Evolutionary conservation across 257 asterid species (phyloP).

Genomic region (Nemophila menziesii): DNA sequence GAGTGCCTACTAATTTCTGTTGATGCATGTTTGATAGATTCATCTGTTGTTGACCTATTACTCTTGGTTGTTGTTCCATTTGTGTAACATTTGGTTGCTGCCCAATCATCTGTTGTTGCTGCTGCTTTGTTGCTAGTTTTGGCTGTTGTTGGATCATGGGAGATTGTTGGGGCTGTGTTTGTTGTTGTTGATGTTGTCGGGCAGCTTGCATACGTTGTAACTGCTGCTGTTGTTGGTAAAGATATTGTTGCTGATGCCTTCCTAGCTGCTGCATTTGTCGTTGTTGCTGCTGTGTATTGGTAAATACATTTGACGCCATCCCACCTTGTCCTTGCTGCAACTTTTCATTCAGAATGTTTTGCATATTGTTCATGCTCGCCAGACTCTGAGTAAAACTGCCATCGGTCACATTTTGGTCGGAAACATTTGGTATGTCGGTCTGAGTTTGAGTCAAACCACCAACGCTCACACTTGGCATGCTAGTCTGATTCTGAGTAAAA

Average conservation of each 20-base stretch:
- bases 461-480: too few species aligned
- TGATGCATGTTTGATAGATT: conserved; percentile 64
- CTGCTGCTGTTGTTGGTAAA: conserved; percentile 80
- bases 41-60: conserved; percentile 74
- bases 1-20: conserved; percentile 61
- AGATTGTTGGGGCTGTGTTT: conserved; percentile 27
- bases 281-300: conserved; percentile 78
- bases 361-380: conserved; percentile 62
- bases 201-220: conserved; percentile 70
- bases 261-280: too few species aligned
- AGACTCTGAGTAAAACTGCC: too few species aligned
- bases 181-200: conserved; percentile 22
- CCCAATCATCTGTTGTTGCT: conserved; percentile 42
- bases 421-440: too few species aligned
- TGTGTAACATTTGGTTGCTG: conserved; percentile 54
- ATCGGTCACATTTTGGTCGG: too few species aligned
- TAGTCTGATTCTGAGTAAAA: too few species aligned
- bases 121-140: too few species aligned
- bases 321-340: conserved; percentile 73
- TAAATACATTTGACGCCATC: conserved; percentile 52
- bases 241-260: too few species aligned
- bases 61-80: conserved; percentile 62
- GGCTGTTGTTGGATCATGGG: too few species aligned
- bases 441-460: too few species aligned
- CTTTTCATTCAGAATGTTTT: conserved; percentile 55